phyloP scores from a whole-genome alignment of 164 flowering plant species.

The Taxillus chinensis region DNA sequence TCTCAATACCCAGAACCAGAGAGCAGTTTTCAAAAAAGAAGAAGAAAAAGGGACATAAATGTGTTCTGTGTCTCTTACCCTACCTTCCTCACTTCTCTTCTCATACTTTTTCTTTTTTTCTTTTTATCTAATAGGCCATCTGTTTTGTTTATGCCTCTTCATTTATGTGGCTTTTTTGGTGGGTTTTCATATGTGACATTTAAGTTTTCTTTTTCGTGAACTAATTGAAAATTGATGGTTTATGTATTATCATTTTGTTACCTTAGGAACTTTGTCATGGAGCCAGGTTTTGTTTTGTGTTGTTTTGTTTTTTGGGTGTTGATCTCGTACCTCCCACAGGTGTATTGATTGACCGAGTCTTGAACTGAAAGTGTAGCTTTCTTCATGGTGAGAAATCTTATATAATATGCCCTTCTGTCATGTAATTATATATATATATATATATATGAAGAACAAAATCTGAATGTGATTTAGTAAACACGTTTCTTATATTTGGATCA shows the following conservation, averaged over 20 bases:
- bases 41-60: too few relatives aligned
- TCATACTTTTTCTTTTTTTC: neutral
- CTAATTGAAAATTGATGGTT: neutral
- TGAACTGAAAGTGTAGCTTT: constrained; percentile 18
- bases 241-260: neutral
- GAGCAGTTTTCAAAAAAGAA: too few relatives aligned
- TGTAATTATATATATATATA: neutral
- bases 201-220: neutral
- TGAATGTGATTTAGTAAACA: neutral
- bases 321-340: constrained; percentile 15
- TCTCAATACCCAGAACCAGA: too few relatives aligned
- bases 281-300: constrained; percentile 7
- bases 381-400: constrained; percentile 38
- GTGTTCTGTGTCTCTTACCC: neutral
- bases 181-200: neutral
- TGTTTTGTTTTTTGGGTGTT: constrained; percentile 7
- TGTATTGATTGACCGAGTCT: constrained; percentile 28
- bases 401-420: neutral
- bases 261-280: neutral
- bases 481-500: neutral
- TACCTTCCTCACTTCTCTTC: neutral
- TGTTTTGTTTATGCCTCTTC: neutral
- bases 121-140: neutral
- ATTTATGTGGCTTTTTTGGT: neutral
- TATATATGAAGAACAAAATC: neutral